Evolutionary conservation across 495 filamentous ascomycete species (phyloP).

Genomic region (Neurospora sp.): DNA sequence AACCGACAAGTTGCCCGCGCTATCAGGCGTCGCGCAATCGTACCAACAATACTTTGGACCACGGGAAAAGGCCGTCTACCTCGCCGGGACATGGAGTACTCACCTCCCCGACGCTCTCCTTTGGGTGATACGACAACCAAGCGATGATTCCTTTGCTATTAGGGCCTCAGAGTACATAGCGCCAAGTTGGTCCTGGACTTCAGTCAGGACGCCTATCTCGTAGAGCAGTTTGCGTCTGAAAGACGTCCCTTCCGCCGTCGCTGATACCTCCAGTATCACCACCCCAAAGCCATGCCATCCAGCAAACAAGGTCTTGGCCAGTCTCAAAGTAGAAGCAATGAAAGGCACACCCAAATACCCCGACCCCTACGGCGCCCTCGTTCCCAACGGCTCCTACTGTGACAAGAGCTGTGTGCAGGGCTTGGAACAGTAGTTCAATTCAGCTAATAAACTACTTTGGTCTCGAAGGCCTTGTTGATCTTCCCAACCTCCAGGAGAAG

Average conservation of each 20-base stretch:
- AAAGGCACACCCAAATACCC: not conserved
- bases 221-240: not conserved
- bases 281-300: not conserved
- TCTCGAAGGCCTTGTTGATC: too few relatives aligned
- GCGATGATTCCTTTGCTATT: not conserved
- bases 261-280: not conserved
- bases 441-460: too few relatives aligned
- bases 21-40: constrained; percentile 4
- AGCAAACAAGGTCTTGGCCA: not conserved
- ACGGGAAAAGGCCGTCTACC: not conserved
- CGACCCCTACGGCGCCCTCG: not conserved
- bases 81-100: constrained; percentile 6
- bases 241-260: not conserved
- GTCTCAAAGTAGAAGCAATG: too few relatives aligned
- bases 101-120: constrained; percentile 5
- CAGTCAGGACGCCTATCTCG: not conserved
- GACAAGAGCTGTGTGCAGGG: too few relatives aligned
- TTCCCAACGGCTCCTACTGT: not conserved
- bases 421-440: too few relatives aligned
- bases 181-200: constrained; percentile 9
- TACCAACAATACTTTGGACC: not conserved
- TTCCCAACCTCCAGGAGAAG: too few relatives aligned
- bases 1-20: constrained; percentile 4
- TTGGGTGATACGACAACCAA: constrained; percentile 3
- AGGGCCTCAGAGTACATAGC: not conserved